Percentiles rank a stretch among this genome's conserved stretches.
Evolutionary conservation across 106 monocot species (phyloP).

Genomic region (Hemerocallis citrina): DNA sequence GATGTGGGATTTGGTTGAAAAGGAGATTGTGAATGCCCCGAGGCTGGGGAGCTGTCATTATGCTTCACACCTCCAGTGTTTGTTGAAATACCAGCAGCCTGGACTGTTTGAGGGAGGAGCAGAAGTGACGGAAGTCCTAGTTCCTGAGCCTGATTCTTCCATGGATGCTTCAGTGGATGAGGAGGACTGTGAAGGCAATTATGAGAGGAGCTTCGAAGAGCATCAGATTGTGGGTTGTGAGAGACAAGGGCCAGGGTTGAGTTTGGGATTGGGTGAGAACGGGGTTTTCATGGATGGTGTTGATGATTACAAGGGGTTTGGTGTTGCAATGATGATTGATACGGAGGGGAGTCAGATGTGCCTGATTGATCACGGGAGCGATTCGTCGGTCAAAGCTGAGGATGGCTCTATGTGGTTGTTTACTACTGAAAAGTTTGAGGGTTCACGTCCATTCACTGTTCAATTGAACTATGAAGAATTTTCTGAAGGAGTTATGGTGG

Average conservation of each 20-base stretch:
- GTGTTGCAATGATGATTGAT: constrained; percentile 37
- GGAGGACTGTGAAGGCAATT: constrained; percentile 2
- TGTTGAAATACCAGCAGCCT: constrained; percentile 54
- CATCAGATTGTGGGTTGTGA: not conserved
- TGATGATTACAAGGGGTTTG: constrained; percentile 23
- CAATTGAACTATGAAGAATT: constrained; percentile 31
- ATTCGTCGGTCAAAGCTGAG: constrained; percentile 33
- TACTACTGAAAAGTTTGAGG: constrained; percentile 20
- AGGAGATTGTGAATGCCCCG: constrained; percentile 52
- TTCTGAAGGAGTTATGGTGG: constrained; percentile 40
- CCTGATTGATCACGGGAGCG: constrained; percentile 24
- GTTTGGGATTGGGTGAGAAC: constrained; percentile 11
- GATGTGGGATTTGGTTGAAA: constrained; percentile 81
- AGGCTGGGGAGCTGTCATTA: constrained; percentile 53
- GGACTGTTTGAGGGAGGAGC: constrained; percentile 24
- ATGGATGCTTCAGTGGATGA: not conserved
- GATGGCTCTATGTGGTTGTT: constrained; percentile 37
- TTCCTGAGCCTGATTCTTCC: constrained; percentile 1
- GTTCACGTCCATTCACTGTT: constrained; percentile 29
- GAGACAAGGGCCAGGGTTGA: constrained; percentile 1
- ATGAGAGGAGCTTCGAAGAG: constrained; percentile 7
- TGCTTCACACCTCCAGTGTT: constrained; percentile 68
- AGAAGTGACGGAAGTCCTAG: not conserved
- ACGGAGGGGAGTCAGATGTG: constrained; percentile 43
- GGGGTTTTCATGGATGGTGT: constrained; percentile 16